phyloP scores from a whole-genome alignment of 768 basidiomycete species.

The Mrakia frigida region DNA sequence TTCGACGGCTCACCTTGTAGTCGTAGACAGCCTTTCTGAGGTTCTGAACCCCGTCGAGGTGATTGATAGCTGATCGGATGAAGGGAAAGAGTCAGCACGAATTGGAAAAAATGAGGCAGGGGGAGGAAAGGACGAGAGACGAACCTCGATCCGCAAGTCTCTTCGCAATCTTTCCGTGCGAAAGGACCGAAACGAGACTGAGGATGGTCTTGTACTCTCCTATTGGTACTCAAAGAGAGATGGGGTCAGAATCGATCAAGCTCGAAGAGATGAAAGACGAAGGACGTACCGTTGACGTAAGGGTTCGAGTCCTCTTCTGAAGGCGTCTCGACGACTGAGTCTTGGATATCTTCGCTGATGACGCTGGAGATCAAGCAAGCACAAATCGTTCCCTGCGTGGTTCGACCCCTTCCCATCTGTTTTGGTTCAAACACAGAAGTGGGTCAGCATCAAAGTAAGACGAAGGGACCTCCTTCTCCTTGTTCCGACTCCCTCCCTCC shows the following conservation, averaged over 20 bases:
- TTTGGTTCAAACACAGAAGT: background rate
- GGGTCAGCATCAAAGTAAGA: background rate
- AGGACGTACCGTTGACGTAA: slow-evolving; percentile 24
- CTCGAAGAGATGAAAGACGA: too few relatives aligned
- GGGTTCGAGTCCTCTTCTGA: slow-evolving; percentile 12
- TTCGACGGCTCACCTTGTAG: slow-evolving; percentile 50
- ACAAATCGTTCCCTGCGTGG: slow-evolving; percentile 93
- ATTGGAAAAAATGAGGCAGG: too few relatives aligned
- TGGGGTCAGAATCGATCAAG: too few relatives aligned
- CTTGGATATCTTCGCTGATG: slow-evolving; percentile 44
- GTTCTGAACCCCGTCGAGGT: slow-evolving; percentile 77
- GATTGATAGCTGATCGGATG: slow-evolving; percentile 14
- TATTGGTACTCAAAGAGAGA: slow-evolving; percentile 40
- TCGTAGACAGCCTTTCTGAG: slow-evolving; percentile 91
- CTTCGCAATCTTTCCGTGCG: slow-evolving; percentile 89
- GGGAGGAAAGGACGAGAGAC: slow-evolving; percentile 46
- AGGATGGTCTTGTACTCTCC: slow-evolving; percentile 97
- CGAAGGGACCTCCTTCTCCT: too few relatives aligned
- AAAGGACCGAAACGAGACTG: slow-evolving; percentile 84
- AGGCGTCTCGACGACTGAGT: background rate
- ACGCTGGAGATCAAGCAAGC: slow-evolving; percentile 70
- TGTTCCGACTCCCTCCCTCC: too few relatives aligned
- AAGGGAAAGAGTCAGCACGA: background rate
- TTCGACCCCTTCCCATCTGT: slow-evolving; percentile 52
- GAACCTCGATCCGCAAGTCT: slow-evolving; percentile 67